Percentiles rank a stretch among this genome's conserved stretches.
phyloP scores from a whole-genome alignment of 352 stramenopile genomes.

The Globisporangium ultimum region DNA sequence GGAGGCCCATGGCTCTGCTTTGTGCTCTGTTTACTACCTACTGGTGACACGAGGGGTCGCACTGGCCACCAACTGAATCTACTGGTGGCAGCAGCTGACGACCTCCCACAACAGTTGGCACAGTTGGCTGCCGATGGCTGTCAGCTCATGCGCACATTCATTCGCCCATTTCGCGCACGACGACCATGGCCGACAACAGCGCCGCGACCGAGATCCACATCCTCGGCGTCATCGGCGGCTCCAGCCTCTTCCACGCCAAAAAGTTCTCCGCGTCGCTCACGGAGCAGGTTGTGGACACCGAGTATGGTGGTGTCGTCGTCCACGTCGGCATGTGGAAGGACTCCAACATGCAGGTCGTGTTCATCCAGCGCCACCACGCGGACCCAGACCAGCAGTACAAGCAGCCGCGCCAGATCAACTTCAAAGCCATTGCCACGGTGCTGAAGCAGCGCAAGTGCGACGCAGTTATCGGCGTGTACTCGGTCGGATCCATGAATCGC shows the following conservation, averaged over 20 bases:
- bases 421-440: constrained; percentile 62
- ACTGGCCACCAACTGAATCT: neutral
- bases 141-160: neutral
- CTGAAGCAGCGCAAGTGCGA: constrained; percentile 58
- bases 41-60: neutral
- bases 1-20: neutral
- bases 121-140: neutral
- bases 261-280: constrained; percentile 49
- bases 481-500: constrained; percentile 80
- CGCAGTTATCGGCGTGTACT: constrained; percentile 83
- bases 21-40: neutral
- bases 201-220: constrained; percentile 25
- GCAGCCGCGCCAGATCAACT: constrained; percentile 87
- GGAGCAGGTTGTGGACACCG: constrained; percentile 58
- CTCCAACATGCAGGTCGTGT: constrained; percentile 62
- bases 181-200: neutral
- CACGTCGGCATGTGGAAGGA: constrained; percentile 52
- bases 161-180: constrained; percentile 3
- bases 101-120: neutral
- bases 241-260: constrained; percentile 81
- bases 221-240: constrained; percentile 84
- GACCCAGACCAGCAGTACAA: constrained; percentile 70
- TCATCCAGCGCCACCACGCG: constrained; percentile 84
- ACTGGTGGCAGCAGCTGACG: constrained; percentile 3
- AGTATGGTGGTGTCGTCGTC: constrained; percentile 61